These are phyloP conservation scores for Pelargonium cotyledonis DNA, from an alignment of 441 rosid genomes.

Conservation along the genomic window DNA sequence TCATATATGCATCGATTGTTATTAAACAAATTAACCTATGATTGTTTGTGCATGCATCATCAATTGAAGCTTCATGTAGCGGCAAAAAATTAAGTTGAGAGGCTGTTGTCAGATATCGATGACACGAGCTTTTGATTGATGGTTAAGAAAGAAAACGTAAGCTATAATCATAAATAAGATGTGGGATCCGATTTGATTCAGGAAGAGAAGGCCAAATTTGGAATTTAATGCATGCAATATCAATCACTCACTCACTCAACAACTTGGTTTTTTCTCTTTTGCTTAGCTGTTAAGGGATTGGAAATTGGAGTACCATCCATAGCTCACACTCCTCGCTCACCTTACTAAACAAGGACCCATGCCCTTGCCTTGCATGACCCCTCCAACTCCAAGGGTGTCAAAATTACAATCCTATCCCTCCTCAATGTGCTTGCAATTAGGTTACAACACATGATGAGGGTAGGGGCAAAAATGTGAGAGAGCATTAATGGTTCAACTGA, in stretches of 20 bases:
- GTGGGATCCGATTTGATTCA: slow-evolving; percentile 32
- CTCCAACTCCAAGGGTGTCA: background rate
- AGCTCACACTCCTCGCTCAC: slow-evolving; percentile 7
- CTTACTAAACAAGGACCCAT: slow-evolving; percentile 12
- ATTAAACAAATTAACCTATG: no score
- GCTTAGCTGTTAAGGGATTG: slow-evolving; percentile 14
- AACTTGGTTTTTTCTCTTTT: background rate
- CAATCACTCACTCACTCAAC: background rate
- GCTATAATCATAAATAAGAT: background rate
- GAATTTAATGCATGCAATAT: slow-evolving; percentile 18
- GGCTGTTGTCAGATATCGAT: no score
- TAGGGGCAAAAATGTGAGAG: background rate
- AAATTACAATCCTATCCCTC: background rate
- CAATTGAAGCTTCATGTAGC: no score
- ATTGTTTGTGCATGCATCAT: no score
- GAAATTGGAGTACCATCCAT: no score
- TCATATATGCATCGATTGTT: no score
- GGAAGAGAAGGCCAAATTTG: slow-evolving; percentile 19
- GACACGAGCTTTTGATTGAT: no score
- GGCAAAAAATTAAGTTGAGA: no score
- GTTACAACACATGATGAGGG: no score
- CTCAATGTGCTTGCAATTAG: no score
- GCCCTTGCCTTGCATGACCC: no score
- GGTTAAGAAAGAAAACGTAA: no score
- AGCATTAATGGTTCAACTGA: background rate